Evolutionary conservation across 1,139 yeast genomes (phyloP).

Genomic region (Hansenula lynferdii): DNA sequence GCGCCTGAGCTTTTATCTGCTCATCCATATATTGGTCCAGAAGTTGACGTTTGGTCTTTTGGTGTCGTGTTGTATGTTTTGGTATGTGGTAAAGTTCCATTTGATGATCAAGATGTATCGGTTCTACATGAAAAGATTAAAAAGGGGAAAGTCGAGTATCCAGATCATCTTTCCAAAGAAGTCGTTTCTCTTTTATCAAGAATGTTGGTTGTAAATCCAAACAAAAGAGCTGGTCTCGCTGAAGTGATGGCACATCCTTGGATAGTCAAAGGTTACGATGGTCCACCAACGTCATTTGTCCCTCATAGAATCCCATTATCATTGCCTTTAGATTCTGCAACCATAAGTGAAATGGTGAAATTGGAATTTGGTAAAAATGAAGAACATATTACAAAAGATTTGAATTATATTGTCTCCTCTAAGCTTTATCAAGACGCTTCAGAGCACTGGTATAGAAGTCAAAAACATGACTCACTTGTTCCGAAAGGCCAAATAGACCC

Average conservation of each 20-base stretch:
- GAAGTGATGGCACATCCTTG: constrained; percentile 91
- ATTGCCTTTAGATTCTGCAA: constrained; percentile 66
- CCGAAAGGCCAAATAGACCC: constrained; percentile 37
- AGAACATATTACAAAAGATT: constrained; percentile 50
- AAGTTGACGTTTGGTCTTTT: constrained; percentile 97
- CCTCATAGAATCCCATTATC: constrained; percentile 75
- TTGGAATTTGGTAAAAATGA: constrained; percentile 73
- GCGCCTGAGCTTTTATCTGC: constrained; percentile 96
- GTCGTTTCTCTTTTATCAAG: constrained; percentile 79
- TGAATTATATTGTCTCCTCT: constrained; percentile 57
- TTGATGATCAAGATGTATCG: constrained; percentile 92
- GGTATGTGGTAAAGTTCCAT: constrained; percentile 97
- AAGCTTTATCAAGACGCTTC: constrained; percentile 64
- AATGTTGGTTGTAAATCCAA: constrained; percentile 90
- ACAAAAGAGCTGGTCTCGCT: constrained; percentile 68
- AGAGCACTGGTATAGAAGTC: constrained; percentile 51
- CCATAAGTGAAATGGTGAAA: constrained; percentile 70
- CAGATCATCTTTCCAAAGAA: constrained; percentile 72
- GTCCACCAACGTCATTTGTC: constrained; percentile 62
- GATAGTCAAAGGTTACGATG: constrained; percentile 89
- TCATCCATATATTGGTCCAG: constrained; percentile 91
- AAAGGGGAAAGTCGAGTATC: constrained; percentile 89
- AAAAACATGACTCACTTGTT: constrained; percentile 10
- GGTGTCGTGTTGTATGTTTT: constrained; percentile 93
- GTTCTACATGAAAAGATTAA: constrained; percentile 93